Evolutionary conservation across 495 filamentous ascomycete species (phyloP).

Genomic region (Amniculicola lignicola): DNA sequence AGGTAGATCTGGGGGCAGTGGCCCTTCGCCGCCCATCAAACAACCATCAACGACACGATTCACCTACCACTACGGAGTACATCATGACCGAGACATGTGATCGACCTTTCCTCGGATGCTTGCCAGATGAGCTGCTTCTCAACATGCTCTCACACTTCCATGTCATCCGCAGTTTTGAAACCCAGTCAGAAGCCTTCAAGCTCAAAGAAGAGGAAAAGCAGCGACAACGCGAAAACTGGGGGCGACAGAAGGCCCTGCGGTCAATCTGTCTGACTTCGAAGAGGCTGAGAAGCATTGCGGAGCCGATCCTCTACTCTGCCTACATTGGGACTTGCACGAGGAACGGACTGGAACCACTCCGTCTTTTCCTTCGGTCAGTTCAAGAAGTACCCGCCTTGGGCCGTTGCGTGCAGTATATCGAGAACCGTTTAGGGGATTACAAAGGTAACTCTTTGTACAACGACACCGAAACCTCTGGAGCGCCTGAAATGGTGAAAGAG

Average conservation of each 20-base stretch:
- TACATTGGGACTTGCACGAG: neutral
- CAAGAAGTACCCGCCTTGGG: neutral
- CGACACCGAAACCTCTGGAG: neutral
- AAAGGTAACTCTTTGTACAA: slow-evolving; percentile 1
- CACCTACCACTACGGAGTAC: no score
- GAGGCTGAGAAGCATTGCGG: slow-evolving; percentile 1
- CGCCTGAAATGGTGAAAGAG: neutral
- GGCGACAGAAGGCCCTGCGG: slow-evolving; percentile 4
- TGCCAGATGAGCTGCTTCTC: slow-evolving; percentile 9
- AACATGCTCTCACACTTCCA: slow-evolving; percentile 1
- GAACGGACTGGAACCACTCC: neutral
- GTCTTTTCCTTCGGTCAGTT: neutral
- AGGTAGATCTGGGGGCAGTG: no score
- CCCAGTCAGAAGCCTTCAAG: slow-evolving; percentile 7
- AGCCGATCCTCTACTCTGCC: slow-evolving; percentile 8
- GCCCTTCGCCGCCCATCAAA: no score
- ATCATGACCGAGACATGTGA: no score
- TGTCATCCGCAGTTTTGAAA: neutral
- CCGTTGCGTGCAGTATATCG: slow-evolving; percentile 5
- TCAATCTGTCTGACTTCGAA: slow-evolving; percentile 1
- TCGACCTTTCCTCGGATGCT: no score
- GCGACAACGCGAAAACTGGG: slow-evolving; percentile 15
- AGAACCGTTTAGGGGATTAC: slow-evolving; percentile 12
- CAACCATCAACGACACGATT: no score
- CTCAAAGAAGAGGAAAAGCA: neutral